Conservation (phyloP, 1,284 basidiomycete genomes). For the Pisolithus thermaeus region DNA sequence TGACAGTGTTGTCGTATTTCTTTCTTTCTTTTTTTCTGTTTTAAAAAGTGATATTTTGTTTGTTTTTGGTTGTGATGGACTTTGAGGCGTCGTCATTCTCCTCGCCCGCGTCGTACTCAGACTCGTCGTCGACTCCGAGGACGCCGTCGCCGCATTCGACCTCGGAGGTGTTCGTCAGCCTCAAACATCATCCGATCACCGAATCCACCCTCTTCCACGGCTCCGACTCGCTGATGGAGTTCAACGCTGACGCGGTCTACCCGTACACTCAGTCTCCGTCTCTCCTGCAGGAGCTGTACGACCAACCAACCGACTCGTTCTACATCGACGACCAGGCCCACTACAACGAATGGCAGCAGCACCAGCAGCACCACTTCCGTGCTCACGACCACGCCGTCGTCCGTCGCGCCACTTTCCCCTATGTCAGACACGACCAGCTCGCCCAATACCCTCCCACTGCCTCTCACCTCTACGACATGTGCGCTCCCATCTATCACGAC, state of each 20-base stretch:
- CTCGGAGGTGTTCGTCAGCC: slow-evolving; percentile 24
- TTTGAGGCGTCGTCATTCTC: slow-evolving; percentile 55
- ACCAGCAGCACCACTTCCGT: slow-evolving; percentile 29
- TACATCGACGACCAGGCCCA: slow-evolving; percentile 32
- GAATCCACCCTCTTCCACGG: slow-evolving; percentile 48
- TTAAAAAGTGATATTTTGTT: neutral
- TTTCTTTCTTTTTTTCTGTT: slow-evolving; percentile 6
- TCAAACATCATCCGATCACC: slow-evolving; percentile 34
- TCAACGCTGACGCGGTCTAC: slow-evolving; percentile 26
- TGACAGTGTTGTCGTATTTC: neutral
- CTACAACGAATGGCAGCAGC: slow-evolving; percentile 34
- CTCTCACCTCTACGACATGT: slow-evolving; percentile 25
- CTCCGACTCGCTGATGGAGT: slow-evolving; percentile 31
- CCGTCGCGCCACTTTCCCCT: slow-evolving; percentile 67
- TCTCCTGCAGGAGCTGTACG: slow-evolving; percentile 66
- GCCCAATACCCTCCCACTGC: slow-evolving; percentile 31
- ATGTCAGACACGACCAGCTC: slow-evolving; percentile 58
- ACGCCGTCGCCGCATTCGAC: slow-evolving; percentile 58
- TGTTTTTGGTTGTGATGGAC: slow-evolving; percentile 39
- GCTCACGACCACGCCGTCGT: slow-evolving; percentile 41
- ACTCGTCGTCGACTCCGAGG: slow-evolving; percentile 56
- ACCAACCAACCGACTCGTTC: slow-evolving; percentile 32
- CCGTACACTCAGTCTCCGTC: slow-evolving; percentile 41
- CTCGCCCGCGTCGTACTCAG: slow-evolving; percentile 42
- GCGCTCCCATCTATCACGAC: slow-evolving; percentile 19